Base-by-base conservation (phyloP, 2,329 filamentous ascomycete genomes). In the Pseudogymnoascus sp. region DNA sequence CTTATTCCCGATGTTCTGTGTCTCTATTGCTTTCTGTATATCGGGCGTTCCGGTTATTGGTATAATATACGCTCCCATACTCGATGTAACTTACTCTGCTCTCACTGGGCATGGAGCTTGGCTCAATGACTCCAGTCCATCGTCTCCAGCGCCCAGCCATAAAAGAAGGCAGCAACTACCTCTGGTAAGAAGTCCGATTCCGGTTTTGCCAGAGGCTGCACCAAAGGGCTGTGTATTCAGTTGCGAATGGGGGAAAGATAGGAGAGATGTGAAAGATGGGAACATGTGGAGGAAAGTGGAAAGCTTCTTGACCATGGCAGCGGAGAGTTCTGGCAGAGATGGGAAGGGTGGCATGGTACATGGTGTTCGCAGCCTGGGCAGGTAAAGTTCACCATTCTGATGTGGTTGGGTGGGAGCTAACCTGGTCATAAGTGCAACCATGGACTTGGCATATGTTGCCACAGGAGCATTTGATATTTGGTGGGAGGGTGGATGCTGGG, bases 401-500 rank as follows among this genome's bases (percentile, higher is more conserved):
- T 58, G n/a, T 3, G n/a, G 28, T 54, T 33, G n/a, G 18, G 25
- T 14, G 25, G 9, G n/a, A 18, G 12, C n/a, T n/a, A 33, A 54
- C 30, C 30, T 54, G n/a, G n/a, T 54, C 12, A 12, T 16, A 54
- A 87, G 86, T 69, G 88, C 88, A 7, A 89, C 88, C 1, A 70
- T 92, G 60, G 88, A 91, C 72, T 73, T 92, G 57, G 88, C 87
- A 0, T 92, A 91, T 70, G 83, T 84, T 8, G 88, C 89, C 11
- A 88, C 88, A 81, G 88, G 88, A 0, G 78, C 84, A 0, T 86
- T 91, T 66, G 88, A 92, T 73, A 89, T 91, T 9, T 91, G 88
- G 88, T 92, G 88, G 88, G 88, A 92, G 70, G 88, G 87, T 2
- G 88, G 88, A 0, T 90, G 87, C 68, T 90, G 88, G 88, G 89